These are phyloP conservation scores for Aurantiochytrium sp. DNA, from an alignment of 108 stramenopile genomes.

Conservation along the genomic window DNA sequence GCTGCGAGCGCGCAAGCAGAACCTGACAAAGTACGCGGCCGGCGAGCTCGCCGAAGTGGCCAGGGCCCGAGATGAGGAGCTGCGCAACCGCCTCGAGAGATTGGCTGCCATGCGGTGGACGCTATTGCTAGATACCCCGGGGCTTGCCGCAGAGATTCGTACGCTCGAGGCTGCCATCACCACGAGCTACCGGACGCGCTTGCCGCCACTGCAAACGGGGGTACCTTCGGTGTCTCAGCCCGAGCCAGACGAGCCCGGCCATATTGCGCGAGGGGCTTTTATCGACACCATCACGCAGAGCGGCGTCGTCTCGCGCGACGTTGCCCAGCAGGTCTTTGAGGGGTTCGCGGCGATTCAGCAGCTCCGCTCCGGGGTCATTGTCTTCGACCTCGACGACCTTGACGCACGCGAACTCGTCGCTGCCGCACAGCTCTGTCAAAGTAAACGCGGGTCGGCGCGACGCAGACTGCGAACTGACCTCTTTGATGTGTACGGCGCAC, in stretches of 20 bases:
- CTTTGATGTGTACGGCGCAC: not conserved
- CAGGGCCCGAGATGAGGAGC: not conserved
- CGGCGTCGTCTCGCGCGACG: not conserved
- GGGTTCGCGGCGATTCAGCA: not conserved
- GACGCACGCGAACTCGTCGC: not conserved
- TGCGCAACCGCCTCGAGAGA: not conserved
- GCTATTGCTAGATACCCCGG: not conserved
- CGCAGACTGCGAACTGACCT: not conserved
- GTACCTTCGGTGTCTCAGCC: too few relatives aligned
- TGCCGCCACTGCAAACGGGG: not conserved
- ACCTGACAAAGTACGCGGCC: not conserved
- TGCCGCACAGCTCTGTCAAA: not conserved
- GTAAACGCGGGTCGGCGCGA: not conserved
- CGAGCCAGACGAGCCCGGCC: not conserved
- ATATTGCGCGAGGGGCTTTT: not conserved
- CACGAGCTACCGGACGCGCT: not conserved
- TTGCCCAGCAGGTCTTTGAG: not conserved
- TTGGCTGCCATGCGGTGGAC: not conserved
- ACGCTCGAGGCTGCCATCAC: not conserved
- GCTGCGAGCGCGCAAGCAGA: not conserved
- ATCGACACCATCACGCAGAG: not conserved
- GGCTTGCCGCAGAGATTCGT: not conserved
- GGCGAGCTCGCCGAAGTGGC: not conserved
- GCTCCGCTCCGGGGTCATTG: not conserved
- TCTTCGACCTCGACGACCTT: not conserved